Evolutionary conservation across 176 grass and related monocot genomes (phyloP).

Genomic region (Chrysopogon serrulatus): DNA sequence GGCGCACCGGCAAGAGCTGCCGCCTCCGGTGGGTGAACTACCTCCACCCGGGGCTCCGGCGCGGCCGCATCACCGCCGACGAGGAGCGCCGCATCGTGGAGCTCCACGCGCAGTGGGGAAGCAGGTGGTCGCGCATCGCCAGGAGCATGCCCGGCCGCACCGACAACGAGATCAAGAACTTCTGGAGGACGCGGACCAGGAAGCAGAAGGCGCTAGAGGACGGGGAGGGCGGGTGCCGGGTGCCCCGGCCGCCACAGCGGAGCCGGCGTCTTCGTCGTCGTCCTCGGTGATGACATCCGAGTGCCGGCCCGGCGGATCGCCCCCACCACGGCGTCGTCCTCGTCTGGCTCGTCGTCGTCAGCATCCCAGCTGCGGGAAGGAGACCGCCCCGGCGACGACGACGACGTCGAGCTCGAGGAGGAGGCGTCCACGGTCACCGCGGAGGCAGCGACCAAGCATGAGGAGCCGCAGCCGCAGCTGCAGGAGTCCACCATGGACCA

Average conservation of each 20-base stretch:
- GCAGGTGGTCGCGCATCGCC: slow-evolving; percentile 85
- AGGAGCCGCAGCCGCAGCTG: background rate
- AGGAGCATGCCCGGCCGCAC: slow-evolving; percentile 82
- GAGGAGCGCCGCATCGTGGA: slow-evolving; percentile 69
- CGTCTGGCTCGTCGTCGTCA: background rate
- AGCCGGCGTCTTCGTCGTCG: background rate
- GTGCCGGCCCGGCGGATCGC: background rate
- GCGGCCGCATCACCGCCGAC: slow-evolving; percentile 73
- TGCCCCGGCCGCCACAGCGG: background rate
- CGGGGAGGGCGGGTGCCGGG: background rate
- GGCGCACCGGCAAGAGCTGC: slow-evolving; percentile 89
- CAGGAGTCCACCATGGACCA: slow-evolving; percentile 44
- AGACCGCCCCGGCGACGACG: background rate
- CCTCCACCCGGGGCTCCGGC: slow-evolving; percentile 76
- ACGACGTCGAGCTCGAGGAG: slow-evolving; percentile 2
- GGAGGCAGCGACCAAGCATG: background rate
- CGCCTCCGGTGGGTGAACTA: slow-evolving; percentile 89
- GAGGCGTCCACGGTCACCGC: background rate
- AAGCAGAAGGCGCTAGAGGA: slow-evolving; percentile 73
- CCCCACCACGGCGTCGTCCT: background rate
- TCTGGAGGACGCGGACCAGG: slow-evolving; percentile 85
- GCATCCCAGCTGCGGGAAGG: background rate
- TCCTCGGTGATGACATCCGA: background rate
- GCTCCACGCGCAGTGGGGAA: slow-evolving; percentile 79
- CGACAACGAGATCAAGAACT: slow-evolving; percentile 99